Evolutionary conservation across 2,329 filamentous ascomycete genomes (phyloP).

Genomic region (Lachnellula suecica): DNA sequence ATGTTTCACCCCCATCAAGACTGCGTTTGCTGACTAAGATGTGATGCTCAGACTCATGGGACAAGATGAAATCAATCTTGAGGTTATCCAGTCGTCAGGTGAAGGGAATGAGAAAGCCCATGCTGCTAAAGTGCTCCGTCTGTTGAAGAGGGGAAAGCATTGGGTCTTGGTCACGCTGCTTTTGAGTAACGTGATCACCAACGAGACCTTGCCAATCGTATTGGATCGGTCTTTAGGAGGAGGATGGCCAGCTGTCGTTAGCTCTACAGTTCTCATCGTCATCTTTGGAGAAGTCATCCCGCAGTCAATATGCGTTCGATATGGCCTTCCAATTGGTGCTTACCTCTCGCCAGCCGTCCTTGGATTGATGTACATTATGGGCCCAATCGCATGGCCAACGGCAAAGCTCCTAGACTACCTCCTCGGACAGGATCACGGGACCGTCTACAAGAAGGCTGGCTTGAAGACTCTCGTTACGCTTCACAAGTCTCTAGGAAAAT

Average conservation of each 20-base stretch:
- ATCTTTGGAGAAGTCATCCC: conserved; percentile 96
- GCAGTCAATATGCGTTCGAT: conserved; percentile 92
- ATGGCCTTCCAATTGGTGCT: conserved; percentile 88
- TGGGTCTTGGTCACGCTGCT: conserved; percentile 95
- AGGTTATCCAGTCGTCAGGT: conserved; percentile 82
- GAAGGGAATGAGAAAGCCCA: conserved; percentile 79
- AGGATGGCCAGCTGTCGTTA: conserved; percentile 86
- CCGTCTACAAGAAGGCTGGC: conserved; percentile 93
- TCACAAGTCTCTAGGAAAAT: conserved; percentile 45
- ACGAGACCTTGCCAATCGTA: conserved; percentile 91
- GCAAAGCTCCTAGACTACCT: conserved; percentile 91
- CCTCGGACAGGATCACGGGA: conserved; percentile 89
- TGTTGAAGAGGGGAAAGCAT: conserved; percentile 86
- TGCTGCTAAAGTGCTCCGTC: conserved; percentile 73
- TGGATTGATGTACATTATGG: conserved; percentile 83
- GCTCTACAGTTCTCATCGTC: conserved; percentile 92
- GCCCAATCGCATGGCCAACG: conserved; percentile 86
- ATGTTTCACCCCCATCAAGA: conserved; percentile 35
- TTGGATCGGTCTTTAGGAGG: conserved; percentile 89
- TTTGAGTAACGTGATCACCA: conserved; percentile 93
- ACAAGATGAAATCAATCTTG: conserved; percentile 90
- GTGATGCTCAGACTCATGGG: conserved; percentile 33
- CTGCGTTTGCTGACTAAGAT: conserved; percentile 8
- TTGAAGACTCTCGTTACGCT: conserved; percentile 91
- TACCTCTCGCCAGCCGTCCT: conserved; percentile 85